Evolutionary conservation across 1,139 yeast genomes (phyloP), one percentile per base, ranked within the genome.

Genomic region (Pneumocystis canis): DNA sequence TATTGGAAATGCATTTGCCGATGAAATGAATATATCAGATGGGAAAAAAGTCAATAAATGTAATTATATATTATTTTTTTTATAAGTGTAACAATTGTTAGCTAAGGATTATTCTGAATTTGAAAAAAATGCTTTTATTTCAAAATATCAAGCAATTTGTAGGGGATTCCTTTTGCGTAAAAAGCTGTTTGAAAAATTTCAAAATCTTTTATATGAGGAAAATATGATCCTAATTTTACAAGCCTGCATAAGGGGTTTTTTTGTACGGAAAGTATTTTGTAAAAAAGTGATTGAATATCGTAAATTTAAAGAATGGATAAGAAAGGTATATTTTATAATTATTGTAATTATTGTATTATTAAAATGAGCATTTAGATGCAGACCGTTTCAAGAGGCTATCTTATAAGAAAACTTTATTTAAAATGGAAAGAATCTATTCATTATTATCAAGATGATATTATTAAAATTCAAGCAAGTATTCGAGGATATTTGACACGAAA

Each of bases 381-480:
- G 69, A 74, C 82, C 56, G 75, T 80, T 65, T 75, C 77, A 1
- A 75, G 85, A 66, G 87, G 84, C 37, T 83, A 80, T 1, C 68
- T 79, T 3, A 67, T 77, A 0, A 74, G 87, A 67, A 75, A 78
- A 2, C 74, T 73, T 53, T 71, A 82, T 62, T 20, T 16, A 20
- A 28, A 54, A 40, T 54, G 56, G 28, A 37, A 58, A 37, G 20
- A n/a, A 14, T 39, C 39, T 11, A 32, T 63, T 31, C 31, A 33
- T n/a, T 28, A 5, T 20, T 62, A 59, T 20, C 62, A 47, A n/a
- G 37, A 40, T n/a, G 30, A 58, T 11, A 16, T 65, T 18, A 28
- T 39, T 3, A 58, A 18, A 2, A 32, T 66, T 5, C 68, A 66
- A 59, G 58, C 68, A 4, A 41, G 60, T 14, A 60, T 59, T n/a